A percentile compares a stretch with the other conserved stretches of the same genome.
These are phyloP conservation scores for Glaciozyma antarctica DNA, from an alignment of 768 basidiomycete species.

Conservation along the genomic window DNA sequence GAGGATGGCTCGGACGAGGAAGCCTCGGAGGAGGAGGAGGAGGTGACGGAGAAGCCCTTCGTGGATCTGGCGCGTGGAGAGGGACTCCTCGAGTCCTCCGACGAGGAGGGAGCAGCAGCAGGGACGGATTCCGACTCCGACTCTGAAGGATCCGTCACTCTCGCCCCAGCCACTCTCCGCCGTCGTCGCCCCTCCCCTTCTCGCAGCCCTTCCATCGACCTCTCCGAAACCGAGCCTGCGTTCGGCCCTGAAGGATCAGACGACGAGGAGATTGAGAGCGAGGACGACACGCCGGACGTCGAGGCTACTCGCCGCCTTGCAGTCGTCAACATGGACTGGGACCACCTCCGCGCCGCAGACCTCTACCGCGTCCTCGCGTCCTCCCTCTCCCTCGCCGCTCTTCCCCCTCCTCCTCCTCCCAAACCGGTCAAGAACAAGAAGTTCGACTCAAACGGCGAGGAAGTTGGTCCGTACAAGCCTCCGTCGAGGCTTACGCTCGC, in stretches of 20 bases:
- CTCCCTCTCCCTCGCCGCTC: constrained; percentile 56
- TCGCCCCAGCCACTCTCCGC: constrained; percentile 6
- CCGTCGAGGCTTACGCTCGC: constrained; percentile 40
- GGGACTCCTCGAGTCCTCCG: constrained; percentile 74
- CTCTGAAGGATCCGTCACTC: constrained; percentile 24
- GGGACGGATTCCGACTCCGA: constrained; percentile 44
- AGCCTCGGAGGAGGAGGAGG: constrained; percentile 1
- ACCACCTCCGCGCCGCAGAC: constrained; percentile 79
- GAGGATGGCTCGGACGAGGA: constrained; percentile 7
- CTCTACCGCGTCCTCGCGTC: constrained; percentile 89
- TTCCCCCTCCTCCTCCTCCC: constrained; percentile 37
- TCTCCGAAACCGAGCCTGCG: constrained; percentile 29
- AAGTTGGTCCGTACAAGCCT: constrained; percentile 21
- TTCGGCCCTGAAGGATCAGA: constrained; percentile 56
- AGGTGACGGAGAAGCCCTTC: constrained; percentile 5
- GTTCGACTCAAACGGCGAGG: constrained; percentile 22
- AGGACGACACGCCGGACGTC: constrained; percentile 41
- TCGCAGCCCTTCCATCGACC: constrained; percentile 30
- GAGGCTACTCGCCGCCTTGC: constrained; percentile 64
- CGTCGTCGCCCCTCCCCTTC: constrained; percentile 4
- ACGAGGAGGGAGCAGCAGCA: constrained; percentile 39
- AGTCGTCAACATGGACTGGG: constrained; percentile 96
- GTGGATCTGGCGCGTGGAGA: constrained; percentile 83
- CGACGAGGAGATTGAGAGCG: constrained; percentile 49
- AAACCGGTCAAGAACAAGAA: constrained; percentile 28